phyloP scores from a whole-genome alignment of 2,329 filamentous ascomycete genomes.

The Emericellopsis cladophorae region DNA sequence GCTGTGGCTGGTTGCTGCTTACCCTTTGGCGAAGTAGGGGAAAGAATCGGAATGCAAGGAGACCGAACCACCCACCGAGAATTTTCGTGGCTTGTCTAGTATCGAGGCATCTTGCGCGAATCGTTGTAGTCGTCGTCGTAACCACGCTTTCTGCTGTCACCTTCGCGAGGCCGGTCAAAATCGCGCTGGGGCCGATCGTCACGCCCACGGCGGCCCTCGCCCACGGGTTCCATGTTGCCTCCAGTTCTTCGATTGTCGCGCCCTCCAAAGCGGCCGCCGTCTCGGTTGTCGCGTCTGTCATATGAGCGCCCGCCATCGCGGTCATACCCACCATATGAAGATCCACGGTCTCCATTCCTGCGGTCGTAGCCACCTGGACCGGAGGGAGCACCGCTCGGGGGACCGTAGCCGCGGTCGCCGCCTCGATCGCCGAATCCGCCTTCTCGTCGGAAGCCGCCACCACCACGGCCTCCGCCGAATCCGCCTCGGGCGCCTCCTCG shows the following conservation, averaged over 20 bases:
- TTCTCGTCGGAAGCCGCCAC: slow-evolving; percentile 37
- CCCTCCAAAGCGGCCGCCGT: slow-evolving; percentile 24
- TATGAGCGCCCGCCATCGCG: slow-evolving; percentile 44
- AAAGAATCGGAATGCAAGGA: neutral
- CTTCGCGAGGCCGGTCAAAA: slow-evolving; percentile 43
- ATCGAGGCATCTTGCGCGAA: slow-evolving; percentile 51
- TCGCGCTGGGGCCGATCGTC: slow-evolving; percentile 24
- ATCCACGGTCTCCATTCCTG: slow-evolving; percentile 21
- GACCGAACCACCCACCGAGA: neutral
- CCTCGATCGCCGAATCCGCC: slow-evolving; percentile 14
- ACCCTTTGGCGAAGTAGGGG: neutral
- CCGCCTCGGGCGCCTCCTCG: slow-evolving; percentile 30
- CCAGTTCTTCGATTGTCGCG: slow-evolving; percentile 41
- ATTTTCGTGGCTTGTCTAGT: slow-evolving; percentile 24
- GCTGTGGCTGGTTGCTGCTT: neutral
- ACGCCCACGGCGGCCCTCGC: slow-evolving; percentile 29
- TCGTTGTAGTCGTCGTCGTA: slow-evolving; percentile 81
- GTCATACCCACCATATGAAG: slow-evolving; percentile 38
- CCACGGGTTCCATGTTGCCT: slow-evolving; percentile 76
- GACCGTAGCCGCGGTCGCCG: neutral
- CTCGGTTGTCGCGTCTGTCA: slow-evolving; percentile 39
- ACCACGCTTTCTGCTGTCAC: slow-evolving; percentile 51
- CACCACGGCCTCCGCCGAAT: slow-evolving; percentile 34
- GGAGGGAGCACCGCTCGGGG: slow-evolving; percentile 44
- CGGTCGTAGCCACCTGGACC: slow-evolving; percentile 37